A percentile compares a stretch with the other conserved stretches of the same genome.
phyloP scores from a whole-genome alignment of 1,284 basidiomycete species.

The Heterobasidion occidentale region DNA sequence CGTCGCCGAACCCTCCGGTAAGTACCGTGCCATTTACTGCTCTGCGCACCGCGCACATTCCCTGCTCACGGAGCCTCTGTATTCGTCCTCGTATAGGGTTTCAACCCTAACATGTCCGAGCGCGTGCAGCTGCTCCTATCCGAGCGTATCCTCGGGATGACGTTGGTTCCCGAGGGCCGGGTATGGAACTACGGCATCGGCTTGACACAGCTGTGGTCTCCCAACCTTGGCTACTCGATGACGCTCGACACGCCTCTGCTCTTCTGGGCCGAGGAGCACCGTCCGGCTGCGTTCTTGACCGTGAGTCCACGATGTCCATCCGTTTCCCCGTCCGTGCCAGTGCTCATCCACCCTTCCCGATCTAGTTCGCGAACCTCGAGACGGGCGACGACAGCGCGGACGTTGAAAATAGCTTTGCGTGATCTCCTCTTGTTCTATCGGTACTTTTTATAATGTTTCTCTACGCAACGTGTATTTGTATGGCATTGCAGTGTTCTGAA shows the following conservation, averaged over 20 bases:
- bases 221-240: constrained; percentile 80
- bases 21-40: constrained; percentile 14
- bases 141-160: constrained; percentile 90
- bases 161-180: constrained; percentile 82
- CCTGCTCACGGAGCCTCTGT: background rate
- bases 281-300: constrained; percentile 85
- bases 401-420: constrained; percentile 78
- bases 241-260: constrained; percentile 84
- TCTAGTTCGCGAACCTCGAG: constrained; percentile 72
- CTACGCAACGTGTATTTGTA: background rate
- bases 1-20: constrained; percentile 73
- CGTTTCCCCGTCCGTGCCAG: no score
- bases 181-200: constrained; percentile 95
- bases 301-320: constrained; percentile 34
- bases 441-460: background rate
- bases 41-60: no score
- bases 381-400: constrained; percentile 79
- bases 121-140: constrained; percentile 92
- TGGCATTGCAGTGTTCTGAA: background rate
- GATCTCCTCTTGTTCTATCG: constrained; percentile 10
- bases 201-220: constrained; percentile 87
- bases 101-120: constrained; percentile 97
- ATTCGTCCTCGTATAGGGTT: constrained; percentile 43
- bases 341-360: background rate
- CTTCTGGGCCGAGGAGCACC: constrained; percentile 96